These are phyloP conservation scores for Malassezia obtusa DNA, from an alignment of 1,284 basidiomycete genomes.

Conservation along the genomic window DNA sequence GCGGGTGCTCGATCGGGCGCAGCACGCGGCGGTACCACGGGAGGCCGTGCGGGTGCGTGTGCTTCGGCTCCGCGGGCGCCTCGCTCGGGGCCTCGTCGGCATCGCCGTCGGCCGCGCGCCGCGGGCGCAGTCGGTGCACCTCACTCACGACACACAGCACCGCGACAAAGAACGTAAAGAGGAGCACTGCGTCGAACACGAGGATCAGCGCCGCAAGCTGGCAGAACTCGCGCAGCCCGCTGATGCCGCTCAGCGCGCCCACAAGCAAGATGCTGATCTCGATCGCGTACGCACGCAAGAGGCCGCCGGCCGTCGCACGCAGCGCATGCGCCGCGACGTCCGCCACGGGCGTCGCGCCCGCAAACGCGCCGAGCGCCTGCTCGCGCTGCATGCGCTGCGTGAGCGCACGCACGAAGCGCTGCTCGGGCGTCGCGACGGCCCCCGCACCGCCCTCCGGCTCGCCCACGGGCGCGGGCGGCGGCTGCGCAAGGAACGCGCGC, in stretches of 20 bases:
- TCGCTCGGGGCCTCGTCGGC: neutral
- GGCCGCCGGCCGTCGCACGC: constrained; percentile 64
- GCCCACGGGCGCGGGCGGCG: constrained; percentile 49
- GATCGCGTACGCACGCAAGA: constrained; percentile 82
- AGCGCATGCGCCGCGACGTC: constrained; percentile 77
- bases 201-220: constrained; percentile 80
- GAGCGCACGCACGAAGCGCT: constrained; percentile 46
- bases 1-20: constrained; percentile 62
- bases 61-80: constrained; percentile 14
- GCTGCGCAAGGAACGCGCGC: constrained; percentile 67
- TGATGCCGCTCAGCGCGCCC: constrained; percentile 76
- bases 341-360: constrained; percentile 58
- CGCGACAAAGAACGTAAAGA: constrained; percentile 81
- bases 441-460: too few species aligned
- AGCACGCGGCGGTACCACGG: constrained; percentile 24
- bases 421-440: constrained; percentile 27
- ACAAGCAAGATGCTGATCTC: constrained; percentile 81
- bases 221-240: constrained; percentile 87
- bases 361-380: constrained; percentile 49
- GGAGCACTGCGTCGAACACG: constrained; percentile 72
- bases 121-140: constrained; percentile 54
- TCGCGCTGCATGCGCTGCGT: constrained; percentile 44
- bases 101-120: neutral
- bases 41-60: neutral
- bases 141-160: constrained; percentile 90